phyloP scores from a whole-genome alignment of 177 flowering plant species.

The Telopea speciosissima region DNA sequence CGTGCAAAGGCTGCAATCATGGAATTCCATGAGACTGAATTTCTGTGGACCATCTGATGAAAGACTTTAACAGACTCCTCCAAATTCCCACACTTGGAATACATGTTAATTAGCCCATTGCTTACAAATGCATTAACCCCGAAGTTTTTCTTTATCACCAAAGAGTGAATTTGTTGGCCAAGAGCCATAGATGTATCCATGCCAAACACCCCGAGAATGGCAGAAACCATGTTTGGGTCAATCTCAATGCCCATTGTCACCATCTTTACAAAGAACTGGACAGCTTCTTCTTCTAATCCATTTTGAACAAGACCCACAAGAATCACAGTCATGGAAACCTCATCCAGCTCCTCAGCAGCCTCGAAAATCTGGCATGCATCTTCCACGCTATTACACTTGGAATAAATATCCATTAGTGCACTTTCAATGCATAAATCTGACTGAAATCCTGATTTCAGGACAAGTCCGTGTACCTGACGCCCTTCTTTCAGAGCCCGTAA shows the following conservation, averaged over 20 bases:
- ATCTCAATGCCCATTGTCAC: constrained; percentile 38
- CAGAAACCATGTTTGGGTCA: constrained; percentile 68
- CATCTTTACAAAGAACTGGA: constrained; percentile 53
- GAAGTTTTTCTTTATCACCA: constrained; percentile 55
- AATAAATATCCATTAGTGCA: constrained; percentile 89
- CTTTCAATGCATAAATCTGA: constrained; percentile 69
- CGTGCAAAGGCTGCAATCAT: constrained; percentile 86
- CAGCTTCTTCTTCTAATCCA: constrained; percentile 75
- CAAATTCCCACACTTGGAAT: constrained; percentile 79
- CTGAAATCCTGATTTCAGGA: constrained; percentile 55
- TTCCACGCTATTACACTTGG: constrained; percentile 64
- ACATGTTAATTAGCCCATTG: constrained; percentile 90
- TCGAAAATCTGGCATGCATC: constrained; percentile 63
- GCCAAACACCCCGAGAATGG: constrained; percentile 73
- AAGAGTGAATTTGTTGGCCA: constrained; percentile 74
- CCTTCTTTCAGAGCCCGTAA: constrained; percentile 54
- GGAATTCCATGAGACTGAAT: constrained; percentile 78
- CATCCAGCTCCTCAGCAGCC: constrained; percentile 54
- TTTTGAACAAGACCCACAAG: constrained; percentile 86
- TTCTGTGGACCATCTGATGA: constrained; percentile 37
- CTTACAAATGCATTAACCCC: constrained; percentile 46
- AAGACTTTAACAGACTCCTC: constrained; percentile 60
- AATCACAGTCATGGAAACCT: constrained; percentile 72
- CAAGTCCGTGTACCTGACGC: constrained; percentile 61
- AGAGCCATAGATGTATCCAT: constrained; percentile 51